Percentiles rank a stretch among this genome's conserved stretches.
These are phyloP conservation scores for Tetratostichococcus sp. DNA, from an alignment of 139 green algal genomes.

Conservation along the genomic window DNA sequence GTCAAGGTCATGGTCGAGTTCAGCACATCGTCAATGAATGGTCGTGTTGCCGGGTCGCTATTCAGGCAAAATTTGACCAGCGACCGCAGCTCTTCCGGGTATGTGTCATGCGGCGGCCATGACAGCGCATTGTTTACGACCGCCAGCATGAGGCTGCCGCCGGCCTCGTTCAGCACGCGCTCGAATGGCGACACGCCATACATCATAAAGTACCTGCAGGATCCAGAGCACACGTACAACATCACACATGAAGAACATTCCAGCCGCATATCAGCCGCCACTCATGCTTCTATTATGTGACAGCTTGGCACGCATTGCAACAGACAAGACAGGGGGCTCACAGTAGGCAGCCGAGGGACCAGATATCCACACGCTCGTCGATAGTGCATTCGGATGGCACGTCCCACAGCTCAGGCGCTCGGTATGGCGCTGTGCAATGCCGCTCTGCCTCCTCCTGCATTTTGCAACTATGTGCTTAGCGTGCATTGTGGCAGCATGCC, in stretches of 20 bases:
- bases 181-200: constrained; percentile 80
- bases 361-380: constrained; percentile 79
- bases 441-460: constrained; percentile 77
- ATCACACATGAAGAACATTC: neutral
- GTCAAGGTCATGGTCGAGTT: too few species aligned
- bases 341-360: constrained; percentile 80
- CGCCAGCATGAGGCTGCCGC: constrained; percentile 77
- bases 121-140: constrained; percentile 58
- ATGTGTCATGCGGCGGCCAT: constrained; percentile 13
- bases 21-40: constrained; percentile 14
- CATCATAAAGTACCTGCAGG: constrained; percentile 59
- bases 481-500: too few species aligned
- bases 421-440: constrained; percentile 79
- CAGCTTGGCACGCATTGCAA: too few species aligned
- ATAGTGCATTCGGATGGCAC: constrained; percentile 58
- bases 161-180: constrained; percentile 56
- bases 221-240: neutral
- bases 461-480: constrained; percentile 9
- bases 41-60: constrained; percentile 21
- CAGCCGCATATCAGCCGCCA: too few species aligned
- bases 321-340: constrained; percentile 8
- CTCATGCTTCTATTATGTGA: too few species aligned
- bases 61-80: constrained; percentile 45
- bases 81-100: constrained; percentile 36
- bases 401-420: constrained; percentile 91